These are phyloP conservation scores for Penicillium sp. DNA, from an alignment of 2,329 filamentous ascomycete species.

Conservation along the genomic window DNA sequence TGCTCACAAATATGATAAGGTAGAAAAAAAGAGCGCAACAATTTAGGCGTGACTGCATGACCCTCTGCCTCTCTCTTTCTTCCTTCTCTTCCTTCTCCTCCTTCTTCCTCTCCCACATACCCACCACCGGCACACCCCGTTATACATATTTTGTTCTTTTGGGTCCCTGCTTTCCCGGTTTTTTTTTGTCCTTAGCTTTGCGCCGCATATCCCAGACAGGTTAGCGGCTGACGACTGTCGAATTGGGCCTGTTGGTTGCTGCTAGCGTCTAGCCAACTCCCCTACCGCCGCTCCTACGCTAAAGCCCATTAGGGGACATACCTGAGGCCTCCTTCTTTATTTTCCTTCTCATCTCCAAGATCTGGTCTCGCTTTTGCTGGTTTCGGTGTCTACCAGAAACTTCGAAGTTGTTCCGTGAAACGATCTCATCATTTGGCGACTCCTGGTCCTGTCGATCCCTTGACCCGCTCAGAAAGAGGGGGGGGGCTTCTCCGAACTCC, in stretches of 20 bases:
- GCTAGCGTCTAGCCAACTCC: neutral
- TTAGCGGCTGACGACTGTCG: neutral
- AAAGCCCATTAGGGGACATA: neutral
- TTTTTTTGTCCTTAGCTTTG: neutral
- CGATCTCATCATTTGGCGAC: neutral
- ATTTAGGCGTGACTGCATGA: neutral
- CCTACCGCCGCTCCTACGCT: slow-evolving; percentile 1
- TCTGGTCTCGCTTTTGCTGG: no score
- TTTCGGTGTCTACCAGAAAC: no score
- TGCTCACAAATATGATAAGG: neutral
- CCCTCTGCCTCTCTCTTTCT: no score
- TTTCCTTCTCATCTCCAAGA: neutral
- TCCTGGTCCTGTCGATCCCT: slow-evolving; percentile 22
- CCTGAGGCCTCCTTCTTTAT: neutral
- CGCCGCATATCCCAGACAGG: neutral
- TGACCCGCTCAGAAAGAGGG: slow-evolving; percentile 22
- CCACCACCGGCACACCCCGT: no score
- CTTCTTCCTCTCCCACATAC: slow-evolving; percentile 5
- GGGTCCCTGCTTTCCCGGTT: neutral
- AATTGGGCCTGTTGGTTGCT: neutral
- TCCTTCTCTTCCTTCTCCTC: neutral
- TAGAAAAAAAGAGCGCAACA: neutral
- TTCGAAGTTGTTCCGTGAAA: no score
- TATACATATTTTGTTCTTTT: no score
- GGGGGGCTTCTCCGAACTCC: slow-evolving; percentile 11